Percentiles rank a stretch among this genome's conserved stretches.
phyloP scores from a whole-genome alignment of 345 rosid species.

The Linum lewisii region DNA sequence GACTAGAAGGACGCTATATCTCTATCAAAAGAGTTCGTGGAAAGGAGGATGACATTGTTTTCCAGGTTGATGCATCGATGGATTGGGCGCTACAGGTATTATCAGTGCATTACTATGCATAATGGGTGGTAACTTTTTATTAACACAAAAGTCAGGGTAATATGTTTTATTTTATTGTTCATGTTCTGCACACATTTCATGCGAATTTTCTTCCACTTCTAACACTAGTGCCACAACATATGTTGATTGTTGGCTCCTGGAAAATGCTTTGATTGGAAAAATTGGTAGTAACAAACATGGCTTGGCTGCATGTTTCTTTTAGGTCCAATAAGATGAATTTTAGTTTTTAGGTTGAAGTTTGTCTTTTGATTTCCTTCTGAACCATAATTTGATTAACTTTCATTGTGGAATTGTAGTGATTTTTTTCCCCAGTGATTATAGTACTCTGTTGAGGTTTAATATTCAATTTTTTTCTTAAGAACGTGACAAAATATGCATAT shows the following conservation, averaged over 20 bases:
- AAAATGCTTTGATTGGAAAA: background rate
- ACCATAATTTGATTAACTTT: background rate
- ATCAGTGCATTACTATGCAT: background rate
- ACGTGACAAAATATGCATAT: background rate
- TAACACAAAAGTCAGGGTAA: background rate
- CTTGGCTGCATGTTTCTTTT: background rate
- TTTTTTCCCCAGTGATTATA: background rate
- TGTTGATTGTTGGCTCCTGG: background rate
- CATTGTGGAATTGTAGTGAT: background rate
- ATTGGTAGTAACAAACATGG: background rate
- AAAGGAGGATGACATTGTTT: constrained; percentile 49
- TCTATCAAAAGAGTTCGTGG: constrained; percentile 56
- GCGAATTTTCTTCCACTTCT: background rate
- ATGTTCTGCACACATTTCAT: background rate
- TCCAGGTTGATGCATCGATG: constrained; percentile 83
- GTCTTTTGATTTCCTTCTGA: background rate
- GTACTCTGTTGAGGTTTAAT: background rate
- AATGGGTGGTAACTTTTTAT: background rate
- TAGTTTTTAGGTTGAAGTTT: background rate
- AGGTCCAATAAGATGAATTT: background rate
- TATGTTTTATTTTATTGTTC: background rate
- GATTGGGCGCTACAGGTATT: constrained; percentile 84
- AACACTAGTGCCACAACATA: background rate
- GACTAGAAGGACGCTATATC: constrained; percentile 85
- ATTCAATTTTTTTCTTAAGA: background rate